Evolutionary conservation across 352 stramenopile genomes (phyloP), one percentile per base, ranked within the genome.

Genomic region (Peronospora destructor): DNA sequence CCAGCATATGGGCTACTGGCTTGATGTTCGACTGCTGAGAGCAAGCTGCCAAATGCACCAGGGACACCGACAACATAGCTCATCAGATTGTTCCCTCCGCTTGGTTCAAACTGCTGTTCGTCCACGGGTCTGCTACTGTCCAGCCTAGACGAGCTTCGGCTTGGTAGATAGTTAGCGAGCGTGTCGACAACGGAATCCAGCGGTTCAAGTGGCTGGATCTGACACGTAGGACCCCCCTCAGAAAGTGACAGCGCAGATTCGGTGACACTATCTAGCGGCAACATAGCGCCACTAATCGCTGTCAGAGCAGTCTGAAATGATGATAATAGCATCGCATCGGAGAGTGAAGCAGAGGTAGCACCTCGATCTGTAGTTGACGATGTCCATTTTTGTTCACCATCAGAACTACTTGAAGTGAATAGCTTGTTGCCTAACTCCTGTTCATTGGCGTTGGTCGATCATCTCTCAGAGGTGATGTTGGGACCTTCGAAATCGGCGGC

Each of bases 321-420:
- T 13, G 68, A 77, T n/a, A 80, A 50, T 32, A 79, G 41, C 50
- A 77, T 72, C 5, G 60, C 69, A 45, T 78, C 72, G 0, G 59
- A 74, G 16, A 74, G 47, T 0, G 49, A 50, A 26, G 56, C 54
- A 8, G 37, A 28, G 4, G 28, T 34, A 42, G 21, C 35, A 19
- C 12, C 21, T 8, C 30, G 6, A 40, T 21, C 50, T 41, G 6
- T 16, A 44, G 49, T 25, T 17, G 19, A 39, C 17, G 29, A 38
- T 10, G 36, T 19, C 9, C 40, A 38, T 2, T 2, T 6, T 23
- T 61, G 35, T 5, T 55, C 45, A 19, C 23, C 21, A 14, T 59
- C 51, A n/a, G 26, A 39, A 19, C 26, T 44, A n/a, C 23, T 43
- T 9, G 37, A 28, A 13, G 52, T 19, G 33, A 61, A 47, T 28